These are phyloP conservation scores for Trametes coccinea DNA, from an alignment of 768 basidiomycete genomes.

Conservation along the genomic window DNA sequence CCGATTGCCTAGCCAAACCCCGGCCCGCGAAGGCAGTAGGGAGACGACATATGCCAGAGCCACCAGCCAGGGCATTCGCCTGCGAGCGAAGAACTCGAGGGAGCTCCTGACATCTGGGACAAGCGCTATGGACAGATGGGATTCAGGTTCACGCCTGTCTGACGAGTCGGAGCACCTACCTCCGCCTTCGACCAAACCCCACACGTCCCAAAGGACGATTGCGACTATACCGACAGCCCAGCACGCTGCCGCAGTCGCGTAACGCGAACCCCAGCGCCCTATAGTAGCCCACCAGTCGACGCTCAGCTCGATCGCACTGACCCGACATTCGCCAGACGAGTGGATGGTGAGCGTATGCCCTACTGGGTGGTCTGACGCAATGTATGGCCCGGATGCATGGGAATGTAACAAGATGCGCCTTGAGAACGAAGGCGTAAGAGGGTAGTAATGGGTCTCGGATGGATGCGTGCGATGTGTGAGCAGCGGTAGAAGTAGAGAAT, in stretches of 20 bases:
- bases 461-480: conserved; percentile 60
- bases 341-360: conserved; percentile 62
- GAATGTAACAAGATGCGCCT: conserved; percentile 60
- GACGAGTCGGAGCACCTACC: conserved; percentile 21
- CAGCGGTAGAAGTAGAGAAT: conserved; percentile 60
- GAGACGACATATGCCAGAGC: conserved; percentile 46
- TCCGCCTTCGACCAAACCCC: conserved; percentile 36
- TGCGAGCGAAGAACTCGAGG: conserved; percentile 43
- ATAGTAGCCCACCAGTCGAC: conserved; percentile 73
- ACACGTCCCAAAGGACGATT: conserved; percentile 55
- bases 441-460: conserved; percentile 69
- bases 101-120: conserved; percentile 54
- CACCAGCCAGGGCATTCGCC: conserved; percentile 44
- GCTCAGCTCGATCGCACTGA: conserved; percentile 45
- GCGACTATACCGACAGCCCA: conserved; percentile 78
- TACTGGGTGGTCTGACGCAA: conserved; percentile 34
- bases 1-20: conserved; percentile 60
- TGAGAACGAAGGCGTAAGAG: conserved; percentile 39
- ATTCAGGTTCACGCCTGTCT: not conserved
- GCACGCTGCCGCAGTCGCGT: conserved; percentile 65
- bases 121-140: conserved; percentile 31
- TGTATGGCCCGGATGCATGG: conserved; percentile 67
- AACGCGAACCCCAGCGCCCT: conserved; percentile 72
- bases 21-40: conserved; percentile 55
- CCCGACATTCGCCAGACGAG: conserved; percentile 56